Conservation (phyloP, 768 basidiomycete genomes). For the Phylloporus sp. region DNA sequence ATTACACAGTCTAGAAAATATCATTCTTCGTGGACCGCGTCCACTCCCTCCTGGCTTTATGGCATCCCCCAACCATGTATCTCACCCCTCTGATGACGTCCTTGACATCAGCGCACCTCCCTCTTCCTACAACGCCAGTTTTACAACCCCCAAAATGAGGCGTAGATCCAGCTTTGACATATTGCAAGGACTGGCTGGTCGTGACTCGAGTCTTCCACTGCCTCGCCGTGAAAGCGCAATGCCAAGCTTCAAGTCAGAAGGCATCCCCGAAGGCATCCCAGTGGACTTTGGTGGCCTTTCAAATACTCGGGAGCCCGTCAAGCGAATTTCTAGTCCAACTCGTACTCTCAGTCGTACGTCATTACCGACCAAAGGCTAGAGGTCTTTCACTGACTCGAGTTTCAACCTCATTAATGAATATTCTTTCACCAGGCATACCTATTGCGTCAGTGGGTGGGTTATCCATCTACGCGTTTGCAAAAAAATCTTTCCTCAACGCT, state of each 20-base stretch:
- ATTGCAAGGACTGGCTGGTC: constrained; percentile 64
- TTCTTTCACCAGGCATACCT: constrained; percentile 56
- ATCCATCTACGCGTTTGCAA: neutral
- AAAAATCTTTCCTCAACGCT: constrained; percentile 17
- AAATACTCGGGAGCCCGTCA: constrained; percentile 36
- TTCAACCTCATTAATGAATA: constrained; percentile 21
- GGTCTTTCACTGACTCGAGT: constrained; percentile 15
- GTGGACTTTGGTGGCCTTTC: constrained; percentile 44
- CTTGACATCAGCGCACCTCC: constrained; percentile 31
- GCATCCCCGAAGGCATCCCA: constrained; percentile 73
- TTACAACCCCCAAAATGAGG: constrained; percentile 44
- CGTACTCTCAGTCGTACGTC: constrained; percentile 74
- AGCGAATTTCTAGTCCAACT: constrained; percentile 66
- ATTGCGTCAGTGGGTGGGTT: constrained; percentile 71
- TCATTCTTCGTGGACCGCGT: constrained; percentile 62
- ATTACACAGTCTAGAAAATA: constrained; percentile 61
- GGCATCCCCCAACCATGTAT: constrained; percentile 36
- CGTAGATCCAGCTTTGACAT: constrained; percentile 71
- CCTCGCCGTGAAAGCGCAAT: constrained; percentile 50
- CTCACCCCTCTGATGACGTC: constrained; percentile 31
- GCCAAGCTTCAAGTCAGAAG: constrained; percentile 39
- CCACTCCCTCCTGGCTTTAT: constrained; percentile 44
- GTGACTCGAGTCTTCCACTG: constrained; percentile 69
- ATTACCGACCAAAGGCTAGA: constrained; percentile 17
- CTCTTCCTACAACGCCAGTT: constrained; percentile 28